Evolutionary conservation across 2,329 filamentous ascomycete species (phyloP).

Genomic region (Pleurostoma richardsiae): DNA sequence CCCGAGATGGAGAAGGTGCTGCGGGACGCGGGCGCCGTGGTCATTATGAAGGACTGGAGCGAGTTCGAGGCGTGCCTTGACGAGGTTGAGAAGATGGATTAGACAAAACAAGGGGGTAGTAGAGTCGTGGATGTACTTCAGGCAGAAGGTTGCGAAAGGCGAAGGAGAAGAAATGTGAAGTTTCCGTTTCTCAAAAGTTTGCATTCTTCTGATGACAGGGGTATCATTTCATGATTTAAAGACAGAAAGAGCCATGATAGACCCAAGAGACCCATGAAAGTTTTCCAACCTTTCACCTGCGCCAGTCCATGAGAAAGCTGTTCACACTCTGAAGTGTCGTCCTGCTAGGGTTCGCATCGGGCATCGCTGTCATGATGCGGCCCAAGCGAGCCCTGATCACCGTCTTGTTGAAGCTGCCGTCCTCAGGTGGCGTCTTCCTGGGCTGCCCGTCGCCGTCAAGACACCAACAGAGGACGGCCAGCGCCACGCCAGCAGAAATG

Average conservation of each 20-base stretch:
- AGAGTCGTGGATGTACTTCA: neutral
- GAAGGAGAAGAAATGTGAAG: neutral
- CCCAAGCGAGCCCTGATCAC: conserved; percentile 73
- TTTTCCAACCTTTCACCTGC: conserved; percentile 10
- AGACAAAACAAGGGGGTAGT: conserved; percentile 4
- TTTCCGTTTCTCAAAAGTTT: conserved; percentile 1
- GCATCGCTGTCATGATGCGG: conserved; percentile 75
- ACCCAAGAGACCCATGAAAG: conserved; percentile 8
- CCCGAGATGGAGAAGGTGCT: conserved; percentile 61
- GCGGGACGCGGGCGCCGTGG: conserved; percentile 54
- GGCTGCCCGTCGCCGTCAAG: conserved; percentile 58
- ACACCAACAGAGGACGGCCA: conserved; percentile 71
- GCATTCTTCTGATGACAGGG: neutral
- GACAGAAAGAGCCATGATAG: neutral
- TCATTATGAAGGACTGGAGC: conserved; percentile 57
- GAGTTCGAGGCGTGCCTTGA: conserved; percentile 45
- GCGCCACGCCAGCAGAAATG: conserved; percentile 69
- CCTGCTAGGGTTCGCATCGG: conserved; percentile 77
- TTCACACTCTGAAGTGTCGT: conserved; percentile 89
- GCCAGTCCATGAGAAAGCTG: conserved; percentile 71
- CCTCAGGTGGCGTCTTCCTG: conserved; percentile 6
- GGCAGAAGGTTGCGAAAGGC: neutral
- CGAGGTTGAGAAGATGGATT: conserved; percentile 35
- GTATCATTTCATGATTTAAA: conserved; percentile 1
- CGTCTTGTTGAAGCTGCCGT: conserved; percentile 57